Evolutionary conservation across 129 eudicot species (phyloP), one percentile per base, ranked within the genome.

Genomic region (Dittrichia graveolens): DNA sequence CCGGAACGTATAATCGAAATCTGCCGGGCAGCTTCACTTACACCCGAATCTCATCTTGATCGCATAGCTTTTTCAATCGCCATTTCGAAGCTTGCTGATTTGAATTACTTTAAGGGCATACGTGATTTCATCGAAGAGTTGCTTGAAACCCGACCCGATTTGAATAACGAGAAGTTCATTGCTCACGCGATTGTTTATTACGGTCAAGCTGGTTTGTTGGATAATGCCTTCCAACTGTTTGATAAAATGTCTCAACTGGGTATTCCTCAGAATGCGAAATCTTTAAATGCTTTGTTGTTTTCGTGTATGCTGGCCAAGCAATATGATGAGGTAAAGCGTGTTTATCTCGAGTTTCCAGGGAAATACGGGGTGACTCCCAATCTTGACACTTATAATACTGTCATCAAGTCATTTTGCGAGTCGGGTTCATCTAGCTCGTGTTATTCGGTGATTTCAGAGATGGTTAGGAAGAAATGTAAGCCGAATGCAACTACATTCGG

Each of bases 1-100:
- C 96, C 96, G 0, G 78, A 82, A 53, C 81, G 83, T 35, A 81
- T 90, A 69, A 74, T 85, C 77, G 83, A 85, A 4, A 83, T 87
- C 82, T 90, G 87, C 80, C 83, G 87, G 9, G 84, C 91, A 37
- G 88, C 96, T 38, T 67, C 90, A 24, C 83, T 90, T 6, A 83
- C 91, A 34, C 91, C 97, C 4, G 86, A 79, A 0, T 74, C 83
- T 12, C 91, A 83, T 45, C 83, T 83, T 74, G 91, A 91, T 46
- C 91, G 97, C 10, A 24, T 85, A 18, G 83, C 85, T 58, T 81
- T 79, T 68, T 76, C 97, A 37, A 58, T 71, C 67, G 95, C 95
- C 57, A 56, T 91, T 2, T 61, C 81, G 14, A 85, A 83, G 76
- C 91, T 91, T 42, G 70, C 80, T 5, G 72, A 65, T 0, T 69